Evolutionary conservation across 2,329 filamentous ascomycete genomes (phyloP), one percentile per base, ranked within the genome.

Genomic region (Fusarium graminum): DNA sequence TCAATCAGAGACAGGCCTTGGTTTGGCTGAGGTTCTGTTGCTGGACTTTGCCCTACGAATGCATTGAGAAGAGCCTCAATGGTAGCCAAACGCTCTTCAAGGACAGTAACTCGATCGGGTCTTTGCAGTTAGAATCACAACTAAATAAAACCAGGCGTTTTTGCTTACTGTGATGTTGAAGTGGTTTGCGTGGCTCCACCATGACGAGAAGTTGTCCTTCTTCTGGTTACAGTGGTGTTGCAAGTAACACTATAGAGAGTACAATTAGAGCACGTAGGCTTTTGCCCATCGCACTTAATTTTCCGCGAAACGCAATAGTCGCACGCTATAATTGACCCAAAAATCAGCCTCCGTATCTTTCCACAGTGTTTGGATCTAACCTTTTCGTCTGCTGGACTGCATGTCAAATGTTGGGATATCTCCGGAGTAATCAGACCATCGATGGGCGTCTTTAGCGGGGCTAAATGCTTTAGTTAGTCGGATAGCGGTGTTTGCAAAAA

Each of bases 241-340:
- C 78, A 80, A 14, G 68, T 59, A 3, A 76, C 71, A 3, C 73
- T 74, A 44, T 81, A 80, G 7, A 79, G 61, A 11, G 69, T 64
- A 42, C 79, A 81, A 45, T 79, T 80, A 8, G 78, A 79, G 41
- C 79, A 81, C 2, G 63, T 68, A 3, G 79, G 78, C 57, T 76
- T 79, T 10, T 75, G 50, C 53, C 74, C 72, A 61, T 80, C 77
- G 51, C 79, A 81, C 49, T 75, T 80, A 46, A 80, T 75, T 67
- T 80, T 81, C 59, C 77, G 78, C 42, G 69, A 71, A 16, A 76
- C 79, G 54, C 79, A 81, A 7, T 76, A 72, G 62, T 80, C 79
- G 56, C 77, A 79, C 17, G 69, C 70, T 73, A 13, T 2, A 26
- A 7, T n/a, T 16, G 1, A n/a, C 26, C 6, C 11, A 16, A 16